Evolutionary conservation across 2,329 filamentous ascomycete species (phyloP), one percentile per base, ranked within the genome.

Genomic region (Arthrocladium fulminans): DNA sequence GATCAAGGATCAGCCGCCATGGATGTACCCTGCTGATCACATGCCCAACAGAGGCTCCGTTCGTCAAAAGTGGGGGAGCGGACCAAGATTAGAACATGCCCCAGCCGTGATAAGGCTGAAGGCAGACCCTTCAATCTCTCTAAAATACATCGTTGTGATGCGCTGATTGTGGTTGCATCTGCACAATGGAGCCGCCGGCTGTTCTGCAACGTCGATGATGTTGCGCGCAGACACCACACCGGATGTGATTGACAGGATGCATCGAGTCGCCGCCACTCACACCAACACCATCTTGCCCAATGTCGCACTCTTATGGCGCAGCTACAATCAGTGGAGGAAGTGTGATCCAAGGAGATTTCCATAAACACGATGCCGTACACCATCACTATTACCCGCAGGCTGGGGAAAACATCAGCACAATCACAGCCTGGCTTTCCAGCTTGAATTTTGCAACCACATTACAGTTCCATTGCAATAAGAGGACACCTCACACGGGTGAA

Each of bases 381-480:
- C 34, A 38, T 17, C 34, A 38, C 34, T 15, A 17, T 38, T 38
- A 38, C 34, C 12, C 34, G 7, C 7, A 38, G 17, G 34, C 34
- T 17, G 34, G 8, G 7, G 34, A 38, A 38, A 38, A 17, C 17
- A 38, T 38, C 17, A 17, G 8, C 17, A 29, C 27, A 7, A 29
- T 29, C 13, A 13, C 34, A 8, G 7, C 8, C 34, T 38, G 34
- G 34, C 34, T 38, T 20, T 38, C 34, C 8, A 17, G 34, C 15
- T 15, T 8, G 15, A 17, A 38, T 17, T 38, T 38, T 17, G 34
- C 34, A 8, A 38, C 12, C 8, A 38, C 34, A n/a, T 38, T 38
- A 17, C 34, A 38, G 15, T 8, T 38, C 15, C 34, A 38, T 38
- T 38, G 34, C 34, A 38, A 38, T 15, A 38, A 38, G 34, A 38